Percentiles rank a stretch among this genome's conserved stretches.
Evolutionary conservation across 768 basidiomycete species (phyloP).

Genomic region (Mycena galericulata): DNA sequence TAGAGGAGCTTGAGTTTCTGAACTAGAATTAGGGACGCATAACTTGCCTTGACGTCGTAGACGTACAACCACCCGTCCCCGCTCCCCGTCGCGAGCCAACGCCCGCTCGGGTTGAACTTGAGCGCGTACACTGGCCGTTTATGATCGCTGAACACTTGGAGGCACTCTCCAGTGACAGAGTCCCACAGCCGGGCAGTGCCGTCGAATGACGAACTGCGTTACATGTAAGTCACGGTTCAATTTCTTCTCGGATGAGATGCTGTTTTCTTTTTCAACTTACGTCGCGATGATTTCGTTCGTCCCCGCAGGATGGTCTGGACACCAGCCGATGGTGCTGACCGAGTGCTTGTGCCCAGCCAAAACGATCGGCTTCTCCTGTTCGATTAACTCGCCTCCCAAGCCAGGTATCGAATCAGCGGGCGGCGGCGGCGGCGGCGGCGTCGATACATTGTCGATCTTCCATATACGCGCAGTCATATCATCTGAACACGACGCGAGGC

Average conservation of each 20-base stretch:
- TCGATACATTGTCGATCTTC: constrained; percentile 62
- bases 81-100: constrained; percentile 79
- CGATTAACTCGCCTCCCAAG: constrained; percentile 47
- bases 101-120: constrained; percentile 80
- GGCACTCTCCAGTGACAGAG: constrained; percentile 78
- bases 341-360: constrained; percentile 75
- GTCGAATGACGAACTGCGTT: constrained; percentile 81
- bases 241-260: neutral
- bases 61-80: constrained; percentile 83
- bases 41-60: constrained; percentile 72
- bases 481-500: constrained; percentile 85
- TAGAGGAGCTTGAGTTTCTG: constrained; percentile 23
- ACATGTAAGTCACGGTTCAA: constrained; percentile 9
- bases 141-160: constrained; percentile 79
- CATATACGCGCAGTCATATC: constrained; percentile 84
- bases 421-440: too few species aligned
- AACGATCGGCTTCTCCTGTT: constrained; percentile 54
- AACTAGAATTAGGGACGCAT: neutral
- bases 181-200: constrained; percentile 87
- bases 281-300: constrained; percentile 77
- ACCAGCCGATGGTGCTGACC: constrained; percentile 79
- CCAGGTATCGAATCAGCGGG: constrained; percentile 57
- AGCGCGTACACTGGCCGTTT: constrained; percentile 78
- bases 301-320: constrained; percentile 60
- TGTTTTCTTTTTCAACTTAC: constrained; percentile 54